phyloP scores from a whole-genome alignment of 495 filamentous ascomycete species.

The Copromyces sp. region DNA sequence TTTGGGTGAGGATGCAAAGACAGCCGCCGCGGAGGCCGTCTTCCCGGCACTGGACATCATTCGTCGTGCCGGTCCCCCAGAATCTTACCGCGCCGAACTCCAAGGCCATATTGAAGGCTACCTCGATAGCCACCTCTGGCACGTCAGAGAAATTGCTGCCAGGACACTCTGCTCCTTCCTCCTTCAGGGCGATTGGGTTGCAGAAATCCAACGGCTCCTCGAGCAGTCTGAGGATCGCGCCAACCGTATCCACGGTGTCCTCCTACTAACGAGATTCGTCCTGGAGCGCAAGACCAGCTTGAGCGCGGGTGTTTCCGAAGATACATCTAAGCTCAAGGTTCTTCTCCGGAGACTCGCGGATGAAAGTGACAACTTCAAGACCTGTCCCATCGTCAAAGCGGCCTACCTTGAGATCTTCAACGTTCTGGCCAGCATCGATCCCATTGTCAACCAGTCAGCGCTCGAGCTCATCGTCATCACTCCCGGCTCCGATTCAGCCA shows the following conservation, averaged over 20 bases:
- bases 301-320: slow-evolving; percentile 16
- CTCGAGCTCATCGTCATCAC: not conserved
- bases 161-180: slow-evolving; percentile 63
- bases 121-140: slow-evolving; percentile 70
- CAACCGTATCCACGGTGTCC: slow-evolving; percentile 49
- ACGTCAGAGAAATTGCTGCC: slow-evolving; percentile 83
- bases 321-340: not conserved
- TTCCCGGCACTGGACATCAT: slow-evolving; percentile 86
- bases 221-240: slow-evolving; percentile 8
- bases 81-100: slow-evolving; percentile 35
- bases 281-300: slow-evolving; percentile 37
- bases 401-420: slow-evolving; percentile 34
- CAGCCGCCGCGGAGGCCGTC: slow-evolving; percentile 53
- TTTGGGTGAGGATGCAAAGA: slow-evolving; percentile 20
- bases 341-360: slow-evolving; percentile 8
- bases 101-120: slow-evolving; percentile 41
- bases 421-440: slow-evolving; percentile 15
- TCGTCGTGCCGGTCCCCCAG: slow-evolving; percentile 48
- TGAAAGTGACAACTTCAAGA: slow-evolving; percentile 9
- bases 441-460: not conserved
- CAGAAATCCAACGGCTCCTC: slow-evolving; percentile 41
- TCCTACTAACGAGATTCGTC: slow-evolving; percentile 47
- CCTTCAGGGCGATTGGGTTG: slow-evolving; percentile 39
- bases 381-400: slow-evolving; percentile 27
- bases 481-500: not conserved